A percentile compares a stretch with the other conserved stretches of the same genome.
These are phyloP conservation scores for Wickerhamomyces ciferrii DNA, from an alignment of 805 yeast genomes.

Conservation along the genomic window DNA sequence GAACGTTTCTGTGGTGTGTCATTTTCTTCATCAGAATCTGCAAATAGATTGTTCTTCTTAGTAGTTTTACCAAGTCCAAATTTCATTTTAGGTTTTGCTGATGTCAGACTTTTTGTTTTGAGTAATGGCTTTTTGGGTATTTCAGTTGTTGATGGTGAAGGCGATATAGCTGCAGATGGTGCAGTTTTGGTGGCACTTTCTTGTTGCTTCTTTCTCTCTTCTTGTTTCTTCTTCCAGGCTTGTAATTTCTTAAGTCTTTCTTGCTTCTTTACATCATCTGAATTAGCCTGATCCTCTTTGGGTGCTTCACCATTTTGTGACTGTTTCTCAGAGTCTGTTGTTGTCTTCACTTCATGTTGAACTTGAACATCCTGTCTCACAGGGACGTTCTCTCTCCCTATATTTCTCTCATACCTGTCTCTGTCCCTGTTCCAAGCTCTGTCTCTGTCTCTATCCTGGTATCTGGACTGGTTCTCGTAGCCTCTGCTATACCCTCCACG, in stretches of 20 bases:
- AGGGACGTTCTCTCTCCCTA: neutral
- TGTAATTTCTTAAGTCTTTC: conserved; percentile 36
- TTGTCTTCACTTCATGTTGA: too few species aligned
- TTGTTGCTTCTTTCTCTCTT: conserved; percentile 18
- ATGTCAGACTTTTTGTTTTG: neutral
- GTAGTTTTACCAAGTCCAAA: neutral
- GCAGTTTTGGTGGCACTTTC: conserved; percentile 5
- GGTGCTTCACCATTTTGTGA: neutral
- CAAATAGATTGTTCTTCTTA: conserved; percentile 18
- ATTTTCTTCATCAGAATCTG: conserved; percentile 26
- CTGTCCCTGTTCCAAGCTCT: conserved; percentile 7
- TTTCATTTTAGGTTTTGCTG: neutral
- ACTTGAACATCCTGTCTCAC: too few species aligned
- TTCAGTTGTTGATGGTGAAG: neutral
- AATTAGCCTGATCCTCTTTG: conserved; percentile 1
- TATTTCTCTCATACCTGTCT: conserved; percentile 5
- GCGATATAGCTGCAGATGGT: neutral
- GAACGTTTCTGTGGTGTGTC: conserved; percentile 10
- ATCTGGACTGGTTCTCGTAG: conserved; percentile 1
- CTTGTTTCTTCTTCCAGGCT: conserved; percentile 46
- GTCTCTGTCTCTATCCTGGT: conserved; percentile 4
- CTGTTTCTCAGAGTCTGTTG: neutral
- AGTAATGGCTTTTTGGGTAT: neutral
- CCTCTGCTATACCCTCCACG: neutral
- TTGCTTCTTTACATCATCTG: conserved; percentile 12